Percentiles rank a stretch among this genome's conserved stretches.
phyloP scores from a whole-genome alignment of 768 basidiomycete species.

The Auricularia auricula-judae region DNA sequence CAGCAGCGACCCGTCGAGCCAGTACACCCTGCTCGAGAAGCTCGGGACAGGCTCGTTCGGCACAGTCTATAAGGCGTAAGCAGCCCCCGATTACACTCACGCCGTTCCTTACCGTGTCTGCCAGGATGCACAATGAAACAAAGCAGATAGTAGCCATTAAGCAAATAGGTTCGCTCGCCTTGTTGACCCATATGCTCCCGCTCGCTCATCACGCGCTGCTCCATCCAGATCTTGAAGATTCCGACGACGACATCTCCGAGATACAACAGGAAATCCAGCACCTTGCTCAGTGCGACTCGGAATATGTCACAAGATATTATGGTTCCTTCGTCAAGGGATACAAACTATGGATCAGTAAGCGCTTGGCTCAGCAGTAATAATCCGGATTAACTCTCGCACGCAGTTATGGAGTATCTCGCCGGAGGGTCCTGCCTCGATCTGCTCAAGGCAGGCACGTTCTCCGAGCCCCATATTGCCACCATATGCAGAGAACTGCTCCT shows the following conservation, averaged over 20 bases:
- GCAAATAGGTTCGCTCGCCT: slow-evolving; percentile 68
- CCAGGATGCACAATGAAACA: slow-evolving; percentile 75
- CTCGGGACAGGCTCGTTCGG: slow-evolving; percentile 97
- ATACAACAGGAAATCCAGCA: slow-evolving; percentile 98
- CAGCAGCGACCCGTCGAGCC: slow-evolving; percentile 72
- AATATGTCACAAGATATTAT: slow-evolving; percentile 93
- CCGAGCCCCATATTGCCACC: slow-evolving; percentile 90
- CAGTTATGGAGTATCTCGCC: slow-evolving; percentile 94
- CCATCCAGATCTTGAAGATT: slow-evolving; percentile 80
- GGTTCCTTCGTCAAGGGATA: slow-evolving; percentile 94
- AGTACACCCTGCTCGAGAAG: slow-evolving; percentile 89
- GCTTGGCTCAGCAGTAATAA: background rate
- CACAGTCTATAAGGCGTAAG: slow-evolving; percentile 85
- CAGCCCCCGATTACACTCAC: slow-evolving; percentile 2
- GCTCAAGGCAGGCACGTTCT: slow-evolving; percentile 82
- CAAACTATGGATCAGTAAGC: slow-evolving; percentile 81
- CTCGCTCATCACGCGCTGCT: slow-evolving; percentile 1
- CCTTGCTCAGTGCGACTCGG: slow-evolving; percentile 90
- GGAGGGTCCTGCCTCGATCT: slow-evolving; percentile 98
- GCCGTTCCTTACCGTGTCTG: slow-evolving; percentile 1
- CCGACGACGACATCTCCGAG: slow-evolving; percentile 96
- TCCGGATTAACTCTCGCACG: background rate
- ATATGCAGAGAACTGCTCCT: slow-evolving; percentile 86
- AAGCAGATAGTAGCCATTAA: slow-evolving; percentile 96
- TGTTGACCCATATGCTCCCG: slow-evolving; percentile 6